Evolutionary conservation across 345 rosid species (phyloP), one percentile per base, ranked within the genome.

Genomic region (Camelina hispida): DNA sequence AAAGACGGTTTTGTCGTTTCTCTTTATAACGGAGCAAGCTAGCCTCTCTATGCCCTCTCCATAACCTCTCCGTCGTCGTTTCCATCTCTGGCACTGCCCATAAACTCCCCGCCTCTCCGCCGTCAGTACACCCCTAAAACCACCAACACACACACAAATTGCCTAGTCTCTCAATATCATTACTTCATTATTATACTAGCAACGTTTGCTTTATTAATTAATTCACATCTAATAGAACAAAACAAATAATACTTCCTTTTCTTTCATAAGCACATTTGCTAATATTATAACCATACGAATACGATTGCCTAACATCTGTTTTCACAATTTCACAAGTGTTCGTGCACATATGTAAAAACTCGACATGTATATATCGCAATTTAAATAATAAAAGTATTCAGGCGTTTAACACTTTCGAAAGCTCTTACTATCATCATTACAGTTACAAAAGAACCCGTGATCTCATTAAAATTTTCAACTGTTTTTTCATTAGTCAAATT

Each of bases 1-100:
- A 94, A 57, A 94, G 96, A 55, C 98, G 84, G 71, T 53, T 90
- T 56, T 84, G 95, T 56, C 98, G 87, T 77, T 94, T 94, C 86
- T 88, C 92, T 79, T 90, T 94, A 86, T 91, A 91, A 74, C 98
- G 89, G 78, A 87, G 79, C 75, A 94, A 86, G 68, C 98, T 91
- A 2, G 96, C 98, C 71, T 87, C 96, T 78, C 98, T 87, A 44
- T 79, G 90, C 58, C 86, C 86, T 25, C 68, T 73, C 73, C 73
- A 85, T 78, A 83, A 76, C 12, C 32, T 68, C 69, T 72, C 84
- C 62, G 73, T 80, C 62, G 75, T 80, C 28, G 63, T 80, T 13
- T 75, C 78, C 80, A 83, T 75, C 73, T 90, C 96, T 1, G 94
- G 96, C 13, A 89, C 97, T 61, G 54, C 63, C 91, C 92, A 86